Conservation (phyloP, 495 filamentous ascomycete species). For the Geopyxis carbonaria region DNA sequence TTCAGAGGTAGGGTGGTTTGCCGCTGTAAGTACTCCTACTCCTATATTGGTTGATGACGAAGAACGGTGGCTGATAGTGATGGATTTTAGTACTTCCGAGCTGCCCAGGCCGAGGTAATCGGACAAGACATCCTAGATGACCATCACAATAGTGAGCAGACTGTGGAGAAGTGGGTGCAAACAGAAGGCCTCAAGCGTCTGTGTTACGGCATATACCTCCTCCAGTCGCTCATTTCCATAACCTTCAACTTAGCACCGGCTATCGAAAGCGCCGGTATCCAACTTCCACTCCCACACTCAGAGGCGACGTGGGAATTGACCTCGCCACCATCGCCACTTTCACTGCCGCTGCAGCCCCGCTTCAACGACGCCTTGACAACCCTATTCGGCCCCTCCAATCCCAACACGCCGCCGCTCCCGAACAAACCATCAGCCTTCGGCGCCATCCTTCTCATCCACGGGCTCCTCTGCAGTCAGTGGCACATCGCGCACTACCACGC, state of each 20-base stretch:
- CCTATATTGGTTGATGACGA: not conserved
- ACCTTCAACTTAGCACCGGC: slow-evolving; percentile 41
- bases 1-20: slow-evolving; percentile 1
- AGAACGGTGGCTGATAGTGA: not conserved
- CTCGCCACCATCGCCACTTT: not conserved
- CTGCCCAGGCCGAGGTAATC: not conserved
- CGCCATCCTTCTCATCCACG: slow-evolving; percentile 2
- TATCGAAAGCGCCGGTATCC: slow-evolving; percentile 19
- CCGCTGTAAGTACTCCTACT: not conserved
- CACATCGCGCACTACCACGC: slow-evolving; percentile 1
- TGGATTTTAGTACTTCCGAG: slow-evolving; percentile 4
- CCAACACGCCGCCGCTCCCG: not conserved
- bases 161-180: slow-evolving; percentile 3
- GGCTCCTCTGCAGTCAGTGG: slow-evolving; percentile 3
- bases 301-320: slow-evolving; percentile 2
- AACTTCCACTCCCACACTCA: slow-evolving; percentile 1
- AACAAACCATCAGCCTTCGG: slow-evolving; percentile 5
- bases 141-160: not conserved
- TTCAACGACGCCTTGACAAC: slow-evolving; percentile 1
- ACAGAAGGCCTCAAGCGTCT: slow-evolving; percentile 6
- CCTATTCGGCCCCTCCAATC: not conserved
- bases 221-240: slow-evolving; percentile 35
- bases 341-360: not conserved
- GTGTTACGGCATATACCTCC: slow-evolving; percentile 24
- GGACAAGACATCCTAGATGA: not conserved